Percentiles rank a stretch among this genome's conserved stretches.
Conservation (phyloP, 306 rosid genomes). For the Senna siamea region DNA sequence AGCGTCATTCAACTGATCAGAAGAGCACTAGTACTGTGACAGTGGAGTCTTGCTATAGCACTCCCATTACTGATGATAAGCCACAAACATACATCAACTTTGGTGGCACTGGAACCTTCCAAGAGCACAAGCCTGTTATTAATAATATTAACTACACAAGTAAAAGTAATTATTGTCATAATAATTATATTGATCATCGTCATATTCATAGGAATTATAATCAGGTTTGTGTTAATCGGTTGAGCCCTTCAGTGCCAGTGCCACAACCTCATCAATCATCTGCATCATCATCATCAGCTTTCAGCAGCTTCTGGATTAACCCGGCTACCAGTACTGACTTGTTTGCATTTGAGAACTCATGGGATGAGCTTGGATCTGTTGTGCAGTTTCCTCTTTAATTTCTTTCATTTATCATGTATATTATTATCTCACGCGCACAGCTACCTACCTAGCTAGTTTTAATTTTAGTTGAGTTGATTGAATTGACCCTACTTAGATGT, state of each 20-base stretch:
- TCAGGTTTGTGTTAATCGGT: slow-evolving; percentile 25
- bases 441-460: too few species aligned
- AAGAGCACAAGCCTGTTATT: slow-evolving; percentile 50
- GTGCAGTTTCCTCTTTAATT: slow-evolving; percentile 60
- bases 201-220: too few species aligned
- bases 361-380: slow-evolving; percentile 78
- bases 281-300: slow-evolving; percentile 36
- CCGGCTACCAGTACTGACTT: slow-evolving; percentile 30
- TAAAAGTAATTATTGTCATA: not conserved
- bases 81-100: slow-evolving; percentile 61
- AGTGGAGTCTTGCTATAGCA: slow-evolving; percentile 28
- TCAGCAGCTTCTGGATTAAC: slow-evolving; percentile 52
- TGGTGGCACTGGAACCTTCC: slow-evolving; percentile 31
- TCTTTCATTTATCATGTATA: slow-evolving; percentile 40
- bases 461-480: too few species aligned
- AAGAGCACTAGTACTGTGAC: slow-evolving; percentile 11
- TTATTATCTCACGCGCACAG: too few species aligned
- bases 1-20: slow-evolving; percentile 37
- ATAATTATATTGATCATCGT: slow-evolving; percentile 17
- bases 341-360: slow-evolving; percentile 42
- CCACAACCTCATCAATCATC: not conserved
- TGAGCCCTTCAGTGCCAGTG: slow-evolving; percentile 26
- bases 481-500: too few species aligned
- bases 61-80: slow-evolving; percentile 28
- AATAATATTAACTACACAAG: not conserved